Evolutionary conservation across 1,284 basidiomycete genomes (phyloP), one percentile per base, ranked within the genome.

Genomic region (Athelia sp.): DNA sequence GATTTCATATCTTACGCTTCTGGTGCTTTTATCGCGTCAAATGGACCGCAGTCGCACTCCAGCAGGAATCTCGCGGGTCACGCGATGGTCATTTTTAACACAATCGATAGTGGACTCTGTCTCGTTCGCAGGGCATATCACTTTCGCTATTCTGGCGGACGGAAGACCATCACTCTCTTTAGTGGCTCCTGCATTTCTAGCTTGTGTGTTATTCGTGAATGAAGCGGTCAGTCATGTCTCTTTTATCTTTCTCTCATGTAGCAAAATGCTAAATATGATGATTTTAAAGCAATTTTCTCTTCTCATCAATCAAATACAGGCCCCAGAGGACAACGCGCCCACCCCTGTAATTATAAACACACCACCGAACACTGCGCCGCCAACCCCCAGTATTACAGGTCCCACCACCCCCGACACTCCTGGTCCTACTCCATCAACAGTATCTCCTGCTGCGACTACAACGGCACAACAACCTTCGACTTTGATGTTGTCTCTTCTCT

Each of bases 71-170:
- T 81, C 86, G 13, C 81, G 88, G 35, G 76, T 93, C 17, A 93
- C 90, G 3, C 72, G 87, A 2, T 92, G 89, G 83, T 79, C 84
- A 0, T 90, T 94, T 60, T 71, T 91, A 22, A 71, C 82, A 13
- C 89, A 93, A 64, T 78, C 84, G 9, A 77, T 85, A 2, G 77
- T 89, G 13, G 92, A 95, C 61, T 80, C 86, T 0, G 82, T 92
- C 45, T 82, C 88, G 1, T 93, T 93, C 61, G 85, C 87, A 21
- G 85, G 86, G 55, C 90, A 94, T 59, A 81, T 93, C 45, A 92
- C 90, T 0, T 84, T 94, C 51, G 89, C 87, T 2, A 84, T 93
- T 46, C 70, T 93, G 31, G 82, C 87, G 1, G 86, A 92, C 52
- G 90, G 90, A 43, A 73, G 83, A 44, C 80, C 90, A 2, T 87